Base-by-base conservation (phyloP, 768 basidiomycete species). In the Mycena amicta region DNA sequence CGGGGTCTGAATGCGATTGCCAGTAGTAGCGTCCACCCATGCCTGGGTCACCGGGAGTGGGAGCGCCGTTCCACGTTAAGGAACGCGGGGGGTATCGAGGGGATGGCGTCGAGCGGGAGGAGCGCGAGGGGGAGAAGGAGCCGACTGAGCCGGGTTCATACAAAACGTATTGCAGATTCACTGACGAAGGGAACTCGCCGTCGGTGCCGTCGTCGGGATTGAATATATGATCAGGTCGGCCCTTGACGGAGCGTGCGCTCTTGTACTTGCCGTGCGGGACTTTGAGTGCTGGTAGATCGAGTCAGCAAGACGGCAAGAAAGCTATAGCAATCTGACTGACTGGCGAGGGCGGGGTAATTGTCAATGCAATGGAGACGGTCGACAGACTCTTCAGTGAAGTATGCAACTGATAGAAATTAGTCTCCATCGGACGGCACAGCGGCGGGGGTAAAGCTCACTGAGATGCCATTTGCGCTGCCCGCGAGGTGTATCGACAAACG, bases 381-480 rank as follows among this genome's bases (percentile, higher is more conserved):
- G 43, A 88, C 74, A 0, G 86, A 84, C 25, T 89, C 90, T 57
- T 88, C 83, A 1, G 87, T 90, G 67, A 88, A 92, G 71, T 92
- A 92, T 12, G 90, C 90, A 64, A 92, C 90, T 90, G 64, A 49
- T 45, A 53, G 28, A 28, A 26, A 23, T n/a, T n/a, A n/a, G n/a
- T n/a, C n/a, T n/a, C n/a, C n/a, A n/a, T n/a, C n/a, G n/a, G n/a
- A n/a, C n/a, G n/a, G n/a, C n/a, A n/a, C n/a, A n/a, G n/a, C n/a
- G n/a, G n/a, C n/a, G n/a, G n/a, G n/a, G n/a, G 47, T 27, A 46
- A 55, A 37, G 71, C 85, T 57, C 67, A 90, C 90, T 91, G 18
- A 92, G 77, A 67, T 92, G 90, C 90, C 90, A 92, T 69, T 92
- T 92, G 58, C 86, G 80, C 66, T 84, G 83, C 31, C 89, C 89